Percentiles rank a stretch among this genome's conserved stretches.
These are phyloP conservation scores for Amanita phalloides DNA, from an alignment of 768 basidiomycete species.

Conservation along the genomic window DNA sequence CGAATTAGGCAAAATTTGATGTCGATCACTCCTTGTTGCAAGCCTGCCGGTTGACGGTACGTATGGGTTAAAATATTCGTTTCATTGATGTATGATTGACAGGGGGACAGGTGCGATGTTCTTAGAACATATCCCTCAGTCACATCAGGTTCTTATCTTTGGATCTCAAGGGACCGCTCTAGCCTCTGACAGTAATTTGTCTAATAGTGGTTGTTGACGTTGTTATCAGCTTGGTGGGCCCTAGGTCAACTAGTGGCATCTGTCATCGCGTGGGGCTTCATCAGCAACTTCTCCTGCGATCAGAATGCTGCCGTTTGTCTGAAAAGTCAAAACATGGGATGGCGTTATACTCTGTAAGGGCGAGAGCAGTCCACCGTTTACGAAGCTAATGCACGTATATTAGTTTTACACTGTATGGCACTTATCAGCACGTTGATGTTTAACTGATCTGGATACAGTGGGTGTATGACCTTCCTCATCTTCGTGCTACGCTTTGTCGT, in stretches of 20 bases:
- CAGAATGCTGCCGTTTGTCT: conserved; percentile 28
- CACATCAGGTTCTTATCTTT: conserved; percentile 22
- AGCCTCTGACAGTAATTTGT: not conserved
- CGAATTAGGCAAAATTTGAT: conserved; percentile 12
- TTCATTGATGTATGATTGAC: not conserved
- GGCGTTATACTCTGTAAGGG: conserved; percentile 43
- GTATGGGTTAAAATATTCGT: conserved; percentile 3
- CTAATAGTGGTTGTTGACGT: conserved; percentile 38
- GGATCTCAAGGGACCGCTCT: not conserved
- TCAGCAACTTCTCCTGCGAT: conserved; percentile 43
- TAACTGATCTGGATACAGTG: conserved; percentile 17
- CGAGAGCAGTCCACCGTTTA: not conserved
- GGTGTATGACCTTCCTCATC: conserved; percentile 37
- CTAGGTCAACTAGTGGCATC: conserved; percentile 39
- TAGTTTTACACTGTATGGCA: conserved; percentile 31
- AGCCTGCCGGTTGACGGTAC: conserved; percentile 38
- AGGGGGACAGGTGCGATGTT: conserved; percentile 26
- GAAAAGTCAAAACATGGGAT: conserved; percentile 44
- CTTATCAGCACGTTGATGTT: not conserved
- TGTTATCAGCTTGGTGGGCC: conserved; percentile 47
- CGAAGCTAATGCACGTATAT: not conserved
- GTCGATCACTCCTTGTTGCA: conserved; percentile 6
- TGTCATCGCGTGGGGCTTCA: conserved; percentile 43
- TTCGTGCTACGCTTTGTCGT: conserved; percentile 46
- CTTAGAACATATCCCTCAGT: conserved; percentile 32